Evolutionary conservation across 441 rosid genomes (phyloP), one percentile per base, ranked within the genome.

Genomic region (Cnidoscolus chayamansa): DNA sequence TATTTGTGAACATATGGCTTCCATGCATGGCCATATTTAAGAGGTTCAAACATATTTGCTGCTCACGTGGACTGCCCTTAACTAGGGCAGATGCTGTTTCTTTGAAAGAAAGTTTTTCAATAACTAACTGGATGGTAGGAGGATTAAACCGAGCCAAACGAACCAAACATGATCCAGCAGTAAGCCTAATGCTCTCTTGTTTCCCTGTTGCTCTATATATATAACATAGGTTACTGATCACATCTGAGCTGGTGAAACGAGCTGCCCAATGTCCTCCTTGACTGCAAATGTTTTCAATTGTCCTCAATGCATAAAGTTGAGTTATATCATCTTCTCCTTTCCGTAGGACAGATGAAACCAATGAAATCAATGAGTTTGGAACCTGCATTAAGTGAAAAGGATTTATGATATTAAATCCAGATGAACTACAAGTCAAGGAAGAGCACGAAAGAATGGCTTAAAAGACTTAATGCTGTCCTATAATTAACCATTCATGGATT

Each of bases 161-260:
- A 79, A 92, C 98, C 79, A 95, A 81, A 84, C 99, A 95, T 76
- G 99, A 95, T 74, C 99, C 99, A 63, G 99, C 97, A 45, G 97
- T 89, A 59, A 89, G 88, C 86, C 95, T 87, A 87, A 90, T 86
- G 88, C 91, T 90, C 79, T 95, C 99, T 69, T 86, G 97, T 84
- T 95, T 95, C 74, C 99, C 97, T 55, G 85, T 71, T 69, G 99
- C 96, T 74, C 86, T 84, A 74, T 88, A 91, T 70, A 95, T 92
- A 72, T 95, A 87, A 81, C 96, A 95, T 50, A 95, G 80, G 81
- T 95, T 95, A 73, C 80, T 84, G 64, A 95, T 86, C 73, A 92
- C 88, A 78, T 95, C 99, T 78, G 87, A 97, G 86, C 96, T 92
- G 54, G 84, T 87, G 82, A 95, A 91, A 69, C 99, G 97, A 74